Evolutionary conservation across 2,329 filamentous ascomycete genomes (phyloP), one percentile per base, ranked within the genome.

Genomic region (Simplicillium aogashimaense): DNA sequence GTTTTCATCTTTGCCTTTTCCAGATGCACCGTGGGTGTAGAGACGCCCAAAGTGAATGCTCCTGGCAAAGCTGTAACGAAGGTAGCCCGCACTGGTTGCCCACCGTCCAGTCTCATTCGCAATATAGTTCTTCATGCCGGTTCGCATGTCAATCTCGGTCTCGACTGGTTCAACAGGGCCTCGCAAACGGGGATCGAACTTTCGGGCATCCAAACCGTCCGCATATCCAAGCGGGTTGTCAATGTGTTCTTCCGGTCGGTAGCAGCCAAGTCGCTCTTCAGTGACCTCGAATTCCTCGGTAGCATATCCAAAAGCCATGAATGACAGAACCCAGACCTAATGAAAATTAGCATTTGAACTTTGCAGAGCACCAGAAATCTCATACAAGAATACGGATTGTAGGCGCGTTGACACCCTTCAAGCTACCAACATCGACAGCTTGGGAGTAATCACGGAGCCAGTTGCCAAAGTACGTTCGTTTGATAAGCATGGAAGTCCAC

Each of bases 121-220:
- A 50, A 98, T 97, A 60, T 98, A 98, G 59, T 97, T 97, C 64
- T 97, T 98, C 90, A 98, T 95, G n/a, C 89, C 89, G 1, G 86
- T 92, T 6, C 74, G 66, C 29, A 66, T 65, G 53, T 92, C 86
- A 42, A 92, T 75, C 44, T 85, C 78, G 15, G 85, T 76, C 54
- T 92, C 86, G 32, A 75, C 61, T 4, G 74, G 72, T 44, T 77
- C 67, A 8, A 97, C 79, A 0, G 89, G 89, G 1, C 81, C 84
- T 38, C 92, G 82, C 7, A 97, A 76, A 18, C 92, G 81, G 30
- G 72, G 65, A 57, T 97, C 92, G 53, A 78, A 88, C 52, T 83
- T 76, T 45, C 86, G 77, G 5, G 92, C 92, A 64, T 98, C 92
- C 13, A 76, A 54, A 50, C 86, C 86, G 51, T 97, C 88, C 36